These are phyloP conservation scores for Trichosporon ovoides DNA, from an alignment of 1,284 basidiomycete species.

Conservation along the genomic window DNA sequence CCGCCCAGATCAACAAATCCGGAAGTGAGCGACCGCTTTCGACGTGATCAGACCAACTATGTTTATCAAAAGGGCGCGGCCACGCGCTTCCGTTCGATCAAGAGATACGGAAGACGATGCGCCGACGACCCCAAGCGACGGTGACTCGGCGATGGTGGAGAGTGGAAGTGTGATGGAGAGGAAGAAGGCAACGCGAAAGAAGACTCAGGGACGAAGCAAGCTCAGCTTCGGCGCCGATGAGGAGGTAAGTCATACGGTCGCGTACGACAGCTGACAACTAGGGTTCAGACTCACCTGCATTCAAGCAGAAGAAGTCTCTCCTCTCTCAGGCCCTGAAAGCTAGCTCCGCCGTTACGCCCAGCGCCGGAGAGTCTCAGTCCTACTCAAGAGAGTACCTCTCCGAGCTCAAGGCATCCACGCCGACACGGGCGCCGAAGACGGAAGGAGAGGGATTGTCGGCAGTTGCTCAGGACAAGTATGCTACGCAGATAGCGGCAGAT, in stretches of 20 bases:
- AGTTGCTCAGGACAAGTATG: conserved; percentile 44
- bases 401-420: conserved; percentile 75
- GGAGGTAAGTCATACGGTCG: conserved; percentile 19
- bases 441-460: conserved; percentile 28
- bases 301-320: conserved; percentile 46
- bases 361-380: conserved; percentile 18
- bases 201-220: conserved; percentile 35
- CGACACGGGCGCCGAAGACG: conserved; percentile 53
- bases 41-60: conserved; percentile 21
- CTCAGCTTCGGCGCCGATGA: conserved; percentile 81
- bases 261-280: conserved; percentile 1
- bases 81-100: conserved; percentile 36
- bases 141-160: conserved; percentile 13
- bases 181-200: conserved; percentile 40
- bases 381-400: conserved; percentile 75
- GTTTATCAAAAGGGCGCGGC: conserved; percentile 45
- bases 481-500: conserved; percentile 42
- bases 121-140: conserved; percentile 22
- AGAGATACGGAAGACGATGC: conserved; percentile 33
- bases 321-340: conserved; percentile 45
- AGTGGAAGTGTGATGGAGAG: conserved; percentile 39
- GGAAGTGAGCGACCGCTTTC: background rate
- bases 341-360: conserved; percentile 15
- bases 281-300: conserved; percentile 27
- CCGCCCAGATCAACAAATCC: background rate